A percentile compares a stretch with the other conserved stretches of the same genome.
phyloP scores from a whole-genome alignment of 768 basidiomycete species.

The Galerina sulciceps region DNA sequence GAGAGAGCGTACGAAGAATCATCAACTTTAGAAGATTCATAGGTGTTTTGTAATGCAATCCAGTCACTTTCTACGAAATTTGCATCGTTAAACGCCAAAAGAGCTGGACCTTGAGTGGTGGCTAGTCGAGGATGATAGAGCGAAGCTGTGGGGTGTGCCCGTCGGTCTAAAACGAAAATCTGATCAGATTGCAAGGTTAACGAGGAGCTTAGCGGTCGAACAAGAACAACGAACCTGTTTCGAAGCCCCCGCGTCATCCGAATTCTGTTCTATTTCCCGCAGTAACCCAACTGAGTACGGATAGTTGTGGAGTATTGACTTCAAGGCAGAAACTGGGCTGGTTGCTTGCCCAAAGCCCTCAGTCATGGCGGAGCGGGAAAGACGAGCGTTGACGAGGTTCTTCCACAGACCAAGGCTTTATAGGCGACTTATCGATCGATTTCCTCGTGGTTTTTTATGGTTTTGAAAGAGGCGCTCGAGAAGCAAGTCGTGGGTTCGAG shows the following conservation, averaged over 20 bases:
- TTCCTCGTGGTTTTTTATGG: background rate
- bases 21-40: conserved; percentile 48
- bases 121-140: conserved; percentile 32
- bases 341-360: conserved; percentile 33
- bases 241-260: conserved; percentile 52
- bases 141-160: conserved; percentile 27
- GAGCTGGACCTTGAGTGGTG: conserved; percentile 44
- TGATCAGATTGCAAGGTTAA: conserved; percentile 17
- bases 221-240: conserved; percentile 38
- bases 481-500: background rate
- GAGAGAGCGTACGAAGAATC: conserved; percentile 42
- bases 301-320: conserved; percentile 44
- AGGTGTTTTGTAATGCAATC: conserved; percentile 44
- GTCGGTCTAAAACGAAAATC: conserved; percentile 46
- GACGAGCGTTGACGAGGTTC: no score
- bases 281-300: conserved; percentile 49
- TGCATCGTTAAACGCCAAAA: conserved; percentile 52
- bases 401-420: no score
- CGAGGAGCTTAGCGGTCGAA: background rate
- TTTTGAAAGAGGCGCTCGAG: background rate
- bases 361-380: conserved; percentile 16
- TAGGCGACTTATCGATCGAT: no score
- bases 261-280: conserved; percentile 52
- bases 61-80: conserved; percentile 46
- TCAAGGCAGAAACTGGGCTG: conserved; percentile 24